Conservation (phyloP, 108 stramenopile genomes). For the Nitzschia palea region DNA sequence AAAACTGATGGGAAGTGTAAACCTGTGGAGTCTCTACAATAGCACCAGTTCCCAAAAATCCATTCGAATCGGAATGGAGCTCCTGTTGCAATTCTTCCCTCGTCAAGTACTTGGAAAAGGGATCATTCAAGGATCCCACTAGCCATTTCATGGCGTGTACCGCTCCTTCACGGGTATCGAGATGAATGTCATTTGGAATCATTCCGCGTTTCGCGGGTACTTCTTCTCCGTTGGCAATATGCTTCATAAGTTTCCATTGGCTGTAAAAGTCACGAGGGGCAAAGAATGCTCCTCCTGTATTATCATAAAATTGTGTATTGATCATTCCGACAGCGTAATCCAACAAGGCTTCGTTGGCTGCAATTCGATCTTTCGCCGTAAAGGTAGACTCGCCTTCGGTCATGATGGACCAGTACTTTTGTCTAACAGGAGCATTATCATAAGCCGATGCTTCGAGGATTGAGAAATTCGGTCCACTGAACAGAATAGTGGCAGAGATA, state of each 20-base stretch:
- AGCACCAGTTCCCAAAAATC: slow-evolving; percentile 74
- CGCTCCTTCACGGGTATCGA: slow-evolving; percentile 56
- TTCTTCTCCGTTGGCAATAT: not conserved
- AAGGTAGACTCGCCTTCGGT: not conserved
- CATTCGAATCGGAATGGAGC: slow-evolving; percentile 42
- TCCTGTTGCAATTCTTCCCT: slow-evolving; percentile 68
- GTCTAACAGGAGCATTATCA: too few species aligned
- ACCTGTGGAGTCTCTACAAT: slow-evolving; percentile 51
- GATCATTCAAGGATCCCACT: slow-evolving; percentile 65
- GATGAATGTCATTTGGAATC: slow-evolving; percentile 14
- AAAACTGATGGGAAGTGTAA: not conserved
- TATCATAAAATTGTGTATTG: slow-evolving; percentile 80
- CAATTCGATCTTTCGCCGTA: not conserved
- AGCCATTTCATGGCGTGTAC: slow-evolving; percentile 65
- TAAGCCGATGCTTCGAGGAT: too few species aligned
- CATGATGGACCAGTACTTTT: slow-evolving; percentile 37
- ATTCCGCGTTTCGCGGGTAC: not conserved
- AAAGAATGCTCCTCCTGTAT: slow-evolving; percentile 69
- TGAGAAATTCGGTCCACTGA: too few species aligned
- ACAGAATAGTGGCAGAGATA: too few species aligned
- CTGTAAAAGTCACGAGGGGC: slow-evolving; percentile 57
- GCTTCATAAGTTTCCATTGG: slow-evolving; percentile 54
- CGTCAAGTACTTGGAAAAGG: slow-evolving; percentile 77
- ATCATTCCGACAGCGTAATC: slow-evolving; percentile 79
- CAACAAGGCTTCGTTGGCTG: slow-evolving; percentile 65